phyloP scores from a whole-genome alignment of 2,329 filamentous ascomycete genomes.

The Blumeria hordei region DNA sequence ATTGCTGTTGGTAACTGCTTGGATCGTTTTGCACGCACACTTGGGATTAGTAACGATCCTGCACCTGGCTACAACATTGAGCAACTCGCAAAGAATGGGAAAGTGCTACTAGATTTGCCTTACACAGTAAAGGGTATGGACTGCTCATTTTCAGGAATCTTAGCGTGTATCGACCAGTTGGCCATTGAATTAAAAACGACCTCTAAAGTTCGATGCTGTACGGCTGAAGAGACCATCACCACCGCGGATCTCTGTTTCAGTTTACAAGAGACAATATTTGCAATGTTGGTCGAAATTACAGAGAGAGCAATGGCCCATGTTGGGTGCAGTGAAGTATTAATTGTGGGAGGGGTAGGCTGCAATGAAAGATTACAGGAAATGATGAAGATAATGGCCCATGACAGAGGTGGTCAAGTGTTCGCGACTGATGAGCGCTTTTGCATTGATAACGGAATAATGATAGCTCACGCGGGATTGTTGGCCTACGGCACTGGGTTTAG shows the following conservation, averaged over 20 bases:
- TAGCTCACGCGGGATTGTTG: conserved; percentile 79
- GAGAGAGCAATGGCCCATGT: conserved; percentile 98
- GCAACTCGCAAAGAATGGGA: conserved; percentile 57
- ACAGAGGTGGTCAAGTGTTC: conserved; percentile 73
- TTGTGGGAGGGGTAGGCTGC: conserved; percentile 88
- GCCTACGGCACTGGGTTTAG: conserved; percentile 61
- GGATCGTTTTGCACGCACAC: conserved; percentile 78
- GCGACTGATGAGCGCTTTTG: conserved; percentile 95
- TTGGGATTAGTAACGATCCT: conserved; percentile 83
- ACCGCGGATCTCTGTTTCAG: conserved; percentile 78
- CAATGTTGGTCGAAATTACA: conserved; percentile 96
- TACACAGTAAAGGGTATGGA: conserved; percentile 99
- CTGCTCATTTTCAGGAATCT: conserved; percentile 80
- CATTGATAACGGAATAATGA: conserved; percentile 99
- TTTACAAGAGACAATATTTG: conserved; percentile 82
- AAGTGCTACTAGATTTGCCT: conserved; percentile 58
- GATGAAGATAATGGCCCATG: conserved; percentile 89
- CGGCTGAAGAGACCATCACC: conserved; percentile 36
- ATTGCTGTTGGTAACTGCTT: conserved; percentile 96
- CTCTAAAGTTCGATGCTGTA: conserved; percentile 21
- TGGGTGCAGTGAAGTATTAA: conserved; percentile 67
- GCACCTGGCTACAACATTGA: conserved; percentile 97
- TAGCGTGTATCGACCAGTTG: conserved; percentile 60
- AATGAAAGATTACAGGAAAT: conserved; percentile 90
- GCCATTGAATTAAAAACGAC: conserved; percentile 39